Conservation (phyloP, 768 basidiomycete species). For the Imleria badia region DNA sequence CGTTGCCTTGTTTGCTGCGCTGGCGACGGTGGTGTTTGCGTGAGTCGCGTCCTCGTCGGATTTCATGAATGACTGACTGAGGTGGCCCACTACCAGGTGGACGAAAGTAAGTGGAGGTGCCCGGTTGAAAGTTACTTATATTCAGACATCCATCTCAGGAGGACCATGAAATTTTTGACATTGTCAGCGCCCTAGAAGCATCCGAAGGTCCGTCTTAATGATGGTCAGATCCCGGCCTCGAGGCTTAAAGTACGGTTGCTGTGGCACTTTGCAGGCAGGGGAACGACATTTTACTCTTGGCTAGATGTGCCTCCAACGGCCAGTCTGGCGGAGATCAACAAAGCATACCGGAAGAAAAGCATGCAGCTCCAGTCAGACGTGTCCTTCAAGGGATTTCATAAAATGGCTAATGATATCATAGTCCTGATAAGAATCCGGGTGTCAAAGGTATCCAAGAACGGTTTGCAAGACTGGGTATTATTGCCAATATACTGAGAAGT, state of each 20-base stretch:
- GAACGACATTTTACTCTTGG: constrained; percentile 96
- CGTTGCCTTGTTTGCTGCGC: constrained; percentile 48
- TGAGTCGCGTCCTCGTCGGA: constrained; percentile 38
- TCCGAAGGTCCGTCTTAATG: constrained; percentile 61
- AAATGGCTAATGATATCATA: constrained; percentile 30
- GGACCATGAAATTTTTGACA: constrained; percentile 96
- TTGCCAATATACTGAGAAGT: constrained; percentile 78
- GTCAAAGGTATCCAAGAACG: constrained; percentile 81
- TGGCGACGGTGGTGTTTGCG: constrained; percentile 58
- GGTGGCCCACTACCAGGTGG: constrained; percentile 51
- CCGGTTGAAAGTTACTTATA: constrained; percentile 6
- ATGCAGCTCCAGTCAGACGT: constrained; percentile 82
- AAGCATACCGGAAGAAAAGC: constrained; percentile 91
- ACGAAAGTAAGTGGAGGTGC: constrained; percentile 52
- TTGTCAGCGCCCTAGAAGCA: constrained; percentile 76
- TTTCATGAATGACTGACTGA: background rate
- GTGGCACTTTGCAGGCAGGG: constrained; percentile 55
- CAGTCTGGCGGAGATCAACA: constrained; percentile 71
- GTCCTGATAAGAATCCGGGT: constrained; percentile 94
- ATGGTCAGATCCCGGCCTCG: background rate
- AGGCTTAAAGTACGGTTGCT: constrained; percentile 1
- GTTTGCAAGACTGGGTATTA: constrained; percentile 88
- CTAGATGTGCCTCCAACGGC: constrained; percentile 79
- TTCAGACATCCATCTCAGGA: constrained; percentile 47
- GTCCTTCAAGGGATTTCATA: background rate